These are phyloP conservation scores for Aspergillus bombycis DNA, from an alignment of 2,329 filamentous ascomycete genomes.

Conservation along the genomic window DNA sequence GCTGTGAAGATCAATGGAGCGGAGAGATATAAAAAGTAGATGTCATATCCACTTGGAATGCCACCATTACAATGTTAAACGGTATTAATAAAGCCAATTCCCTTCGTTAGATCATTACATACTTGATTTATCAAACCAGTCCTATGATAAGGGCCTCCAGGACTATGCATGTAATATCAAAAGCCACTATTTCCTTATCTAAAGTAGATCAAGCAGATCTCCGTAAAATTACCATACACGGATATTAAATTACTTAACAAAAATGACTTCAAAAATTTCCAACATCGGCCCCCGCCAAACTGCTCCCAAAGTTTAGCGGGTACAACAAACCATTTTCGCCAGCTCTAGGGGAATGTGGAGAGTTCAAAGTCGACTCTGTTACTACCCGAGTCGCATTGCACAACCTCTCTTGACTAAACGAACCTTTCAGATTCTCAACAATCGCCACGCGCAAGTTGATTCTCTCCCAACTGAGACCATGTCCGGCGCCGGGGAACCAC, in stretches of 20 bases:
- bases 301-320: neutral
- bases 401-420: conserved; percentile 13
- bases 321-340: conserved; percentile 5
- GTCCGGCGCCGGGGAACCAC: conserved; percentile 20
- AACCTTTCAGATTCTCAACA: conserved; percentile 13
- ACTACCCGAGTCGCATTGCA: conserved; percentile 17
- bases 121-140: neutral
- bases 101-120: neutral
- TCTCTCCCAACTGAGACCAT: conserved; percentile 25
- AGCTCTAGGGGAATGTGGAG: conserved; percentile 37
- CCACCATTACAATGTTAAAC: neutral
- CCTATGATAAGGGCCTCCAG: neutral
- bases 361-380: conserved; percentile 19
- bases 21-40: neutral
- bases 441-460: conserved; percentile 18
- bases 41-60: neutral
- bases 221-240: conserved; percentile 14
- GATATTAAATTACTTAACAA: conserved; percentile 10
- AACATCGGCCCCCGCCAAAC: neutral
- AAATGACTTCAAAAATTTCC: conserved; percentile 9
- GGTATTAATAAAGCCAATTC: neutral
- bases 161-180: neutral
- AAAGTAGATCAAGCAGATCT: neutral
- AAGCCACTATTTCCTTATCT: neutral
- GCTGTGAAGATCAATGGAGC: neutral